A percentile compares a stretch with the other conserved stretches of the same genome.
Conservation (phyloP, 768 basidiomycete genomes). For the Pisolithus microcarpus region DNA sequence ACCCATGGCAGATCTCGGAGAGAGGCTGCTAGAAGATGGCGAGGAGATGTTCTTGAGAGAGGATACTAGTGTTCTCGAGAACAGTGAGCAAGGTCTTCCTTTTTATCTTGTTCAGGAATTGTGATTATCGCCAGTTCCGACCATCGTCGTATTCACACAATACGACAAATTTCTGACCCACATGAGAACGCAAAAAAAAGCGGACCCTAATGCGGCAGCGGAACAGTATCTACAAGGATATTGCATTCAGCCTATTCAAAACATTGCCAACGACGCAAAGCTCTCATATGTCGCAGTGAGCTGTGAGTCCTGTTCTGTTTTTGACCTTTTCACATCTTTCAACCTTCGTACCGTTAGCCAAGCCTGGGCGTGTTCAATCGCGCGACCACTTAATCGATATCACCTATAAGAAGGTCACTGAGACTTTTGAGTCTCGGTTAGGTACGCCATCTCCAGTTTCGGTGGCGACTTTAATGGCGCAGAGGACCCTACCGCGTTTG, state of each 20-base stretch:
- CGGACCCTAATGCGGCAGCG: not conserved
- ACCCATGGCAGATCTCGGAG: not conserved
- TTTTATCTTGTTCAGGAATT: not conserved
- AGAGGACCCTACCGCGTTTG: too few relatives aligned
- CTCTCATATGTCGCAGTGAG: not conserved
- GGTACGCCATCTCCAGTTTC: too few relatives aligned
- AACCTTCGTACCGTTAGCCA: not conserved
- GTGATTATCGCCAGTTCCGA: not conserved
- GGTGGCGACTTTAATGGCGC: too few relatives aligned
- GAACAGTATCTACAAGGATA: not conserved
- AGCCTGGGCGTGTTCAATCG: not conserved
- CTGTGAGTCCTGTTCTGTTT: not conserved
- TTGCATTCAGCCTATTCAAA: not conserved
- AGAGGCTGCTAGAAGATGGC: not conserved
- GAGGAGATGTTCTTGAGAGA: not conserved
- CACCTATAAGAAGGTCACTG: not conserved
- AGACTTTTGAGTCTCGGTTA: not conserved
- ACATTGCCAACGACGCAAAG: not conserved
- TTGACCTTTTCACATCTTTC: not conserved
- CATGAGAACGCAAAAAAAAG: not conserved
- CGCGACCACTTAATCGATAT: not conserved
- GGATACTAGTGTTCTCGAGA: not conserved
- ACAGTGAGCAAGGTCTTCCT: not conserved
- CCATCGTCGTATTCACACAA: slow-evolving; percentile 1
- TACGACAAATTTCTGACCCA: not conserved